Conservation (phyloP, 2,329 filamentous ascomycete species). For the Verticillium zaregamsianum region DNA sequence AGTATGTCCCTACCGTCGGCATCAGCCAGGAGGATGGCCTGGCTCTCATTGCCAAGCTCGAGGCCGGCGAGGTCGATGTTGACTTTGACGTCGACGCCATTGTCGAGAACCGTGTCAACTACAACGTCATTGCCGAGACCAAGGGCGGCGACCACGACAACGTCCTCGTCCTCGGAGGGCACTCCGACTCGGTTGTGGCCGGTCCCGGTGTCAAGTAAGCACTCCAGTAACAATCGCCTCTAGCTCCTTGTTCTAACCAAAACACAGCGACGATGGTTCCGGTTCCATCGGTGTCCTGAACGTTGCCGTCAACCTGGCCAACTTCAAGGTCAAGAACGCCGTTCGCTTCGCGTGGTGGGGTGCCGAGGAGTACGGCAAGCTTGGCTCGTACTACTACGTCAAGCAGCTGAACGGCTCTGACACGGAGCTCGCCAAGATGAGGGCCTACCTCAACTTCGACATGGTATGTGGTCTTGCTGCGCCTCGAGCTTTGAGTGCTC, state of each 20-base stretch:
- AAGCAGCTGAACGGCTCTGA: constrained; percentile 33
- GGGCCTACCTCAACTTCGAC: constrained; percentile 54
- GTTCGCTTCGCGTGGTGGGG: constrained; percentile 48
- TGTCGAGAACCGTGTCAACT: constrained; percentile 41
- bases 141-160: constrained; percentile 43
- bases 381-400: constrained; percentile 47
- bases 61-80: constrained; percentile 25
- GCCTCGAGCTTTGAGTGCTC: background rate
- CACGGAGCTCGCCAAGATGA: constrained; percentile 43
- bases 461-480: constrained; percentile 31
- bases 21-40: constrained; percentile 44
- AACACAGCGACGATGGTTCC: constrained; percentile 49
- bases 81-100: constrained; percentile 40
- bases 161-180: constrained; percentile 42
- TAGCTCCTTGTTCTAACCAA: background rate
- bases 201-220: constrained; percentile 54
- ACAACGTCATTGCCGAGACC: constrained; percentile 48
- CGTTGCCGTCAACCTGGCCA: constrained; percentile 36
- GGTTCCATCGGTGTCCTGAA: constrained; percentile 45
- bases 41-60: constrained; percentile 23
- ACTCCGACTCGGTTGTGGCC: constrained; percentile 43
- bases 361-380: constrained; percentile 45
- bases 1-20: constrained; percentile 48
- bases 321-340: constrained; percentile 41
- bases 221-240: background rate